Evolutionary conservation across 164 flowering plant genomes (phyloP), one percentile per base, ranked within the genome.

Genomic region (Nelumbo lutea): DNA sequence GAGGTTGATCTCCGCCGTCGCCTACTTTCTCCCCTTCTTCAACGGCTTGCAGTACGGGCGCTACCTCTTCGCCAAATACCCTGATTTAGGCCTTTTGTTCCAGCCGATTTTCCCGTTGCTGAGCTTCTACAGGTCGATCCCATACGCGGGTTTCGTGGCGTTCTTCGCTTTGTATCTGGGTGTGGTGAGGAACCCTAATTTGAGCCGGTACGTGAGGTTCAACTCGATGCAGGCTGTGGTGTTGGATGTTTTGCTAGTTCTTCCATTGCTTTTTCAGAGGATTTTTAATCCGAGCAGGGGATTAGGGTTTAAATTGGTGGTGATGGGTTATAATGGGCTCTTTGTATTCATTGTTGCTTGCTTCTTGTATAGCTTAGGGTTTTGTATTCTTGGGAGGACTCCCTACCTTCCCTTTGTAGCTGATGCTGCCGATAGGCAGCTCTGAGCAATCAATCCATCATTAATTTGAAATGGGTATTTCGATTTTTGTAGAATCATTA

Each of bases 191-290:
- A 95, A 95, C 86, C 84, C 87, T 9, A 73, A 61, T 11, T 79
- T 95, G 70, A 83, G 84, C 73, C 76, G 78, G 7, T 93, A 83
- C 70, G 93, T 82, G 48, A 73, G 98, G 77, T 95, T 90, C 81
- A 95, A 95, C 65, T 69, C 98, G 10, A 90, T 95, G 96, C 98
- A 95, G 83, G 97, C 97, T 0, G 83, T 95, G n/a, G 90, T 91
- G 0, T 72, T 90, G 43, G 97, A 95, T 59, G 97, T 92, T 40
- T 79, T 92, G 1, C 73, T 92, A 69, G 88, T 80, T 44, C 45
- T 90, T 47, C 97, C 98, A 3, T 38, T 86, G 76, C 72, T 95
- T 65, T 2, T 89, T 48, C 84, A 85, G 78, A 75, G 87, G 79
- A 81, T 89, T 13, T 69, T 95, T 65, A 76, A 65, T 56, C 96